Base-by-base conservation (phyloP, 2,329 filamentous ascomycete species). In the Coniella lustricola region DNA sequence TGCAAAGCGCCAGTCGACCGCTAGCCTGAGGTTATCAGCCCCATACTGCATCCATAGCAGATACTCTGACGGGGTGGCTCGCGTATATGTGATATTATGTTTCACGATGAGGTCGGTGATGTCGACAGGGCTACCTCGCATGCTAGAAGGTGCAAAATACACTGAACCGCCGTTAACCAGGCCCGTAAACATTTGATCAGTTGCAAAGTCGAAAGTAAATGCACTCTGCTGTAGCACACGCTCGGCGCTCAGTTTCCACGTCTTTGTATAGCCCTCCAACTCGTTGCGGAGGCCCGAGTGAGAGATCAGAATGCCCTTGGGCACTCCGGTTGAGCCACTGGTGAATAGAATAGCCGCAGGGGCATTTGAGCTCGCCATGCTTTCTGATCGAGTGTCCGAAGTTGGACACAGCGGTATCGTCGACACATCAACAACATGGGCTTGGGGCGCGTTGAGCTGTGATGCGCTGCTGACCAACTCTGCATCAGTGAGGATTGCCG, bases 261-360 rank as follows among this genome's bases (percentile, higher is more conserved):
- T n/a, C n/a, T n/a, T n/a, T n/a, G n/a, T n/a, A n/a, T n/a, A n/a
- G n/a, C n/a, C n/a, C n/a, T 51, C 0, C 5, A 63, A 49, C 12
- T 57, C 50, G 48, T 63, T 64, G 4, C 53, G 31, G 2, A 70
- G 47, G 17, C 52, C 58, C 5, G 32, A 41, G 45, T 69, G 64
- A 1, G 38, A 50, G 7, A 71, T 51, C 2, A 61, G 33, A n/a
- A 73, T 62, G 4, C 70, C 69, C 56, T 74, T 74, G 1, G 71
- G 71, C 0, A 41, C 58, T 32, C 64, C 58, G 7, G 66, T 61
- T 8, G 58, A 57, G 34, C 63, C 56, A 45, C 61, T 59, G 22
- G 59, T 60, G 55, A 58, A 72, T 2, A 71, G 52, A 7, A 70
- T 52, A 7, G 61, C 48, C 18, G 59, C 59, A 3, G 57, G 49